Conservation (phyloP, 305 asterid species). For the Solanum hybrid region DNA sequence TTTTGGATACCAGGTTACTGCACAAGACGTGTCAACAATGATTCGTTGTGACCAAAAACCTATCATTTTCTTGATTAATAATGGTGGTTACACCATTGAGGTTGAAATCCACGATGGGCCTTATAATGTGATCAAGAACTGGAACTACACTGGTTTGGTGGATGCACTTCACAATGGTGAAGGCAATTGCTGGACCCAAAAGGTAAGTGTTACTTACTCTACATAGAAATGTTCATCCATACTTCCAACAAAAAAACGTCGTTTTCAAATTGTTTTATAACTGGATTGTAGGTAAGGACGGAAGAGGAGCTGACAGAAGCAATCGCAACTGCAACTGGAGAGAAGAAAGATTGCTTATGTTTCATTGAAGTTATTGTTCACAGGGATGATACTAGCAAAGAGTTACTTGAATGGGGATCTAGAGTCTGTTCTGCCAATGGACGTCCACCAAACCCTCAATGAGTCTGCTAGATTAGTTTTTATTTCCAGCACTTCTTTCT, state of each 20-base stretch:
- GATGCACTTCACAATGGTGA: slow-evolving; percentile 30
- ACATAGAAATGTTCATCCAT: neutral
- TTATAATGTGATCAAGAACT: slow-evolving; percentile 33
- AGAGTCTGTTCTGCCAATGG: slow-evolving; percentile 30
- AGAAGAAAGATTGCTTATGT: slow-evolving; percentile 28
- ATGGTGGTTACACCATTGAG: slow-evolving; percentile 33
- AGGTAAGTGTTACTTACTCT: slow-evolving; percentile 2
- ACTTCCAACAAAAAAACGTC: too few relatives aligned
- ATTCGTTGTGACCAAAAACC: slow-evolving; percentile 18
- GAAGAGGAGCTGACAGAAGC: slow-evolving; percentile 29
- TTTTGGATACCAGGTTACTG: slow-evolving; percentile 17
- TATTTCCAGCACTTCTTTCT: neutral
- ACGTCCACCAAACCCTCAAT: slow-evolving; percentile 34
- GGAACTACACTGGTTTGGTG: slow-evolving; percentile 27
- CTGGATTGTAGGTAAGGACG: slow-evolving; percentile 13
- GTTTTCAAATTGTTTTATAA: neutral
- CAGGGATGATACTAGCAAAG: slow-evolving; percentile 39
- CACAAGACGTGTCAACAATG: slow-evolving; percentile 35
- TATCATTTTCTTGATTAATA: slow-evolving; percentile 32
- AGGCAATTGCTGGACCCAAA: slow-evolving; percentile 33
- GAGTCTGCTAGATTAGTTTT: neutral
- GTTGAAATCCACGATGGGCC: slow-evolving; percentile 40
- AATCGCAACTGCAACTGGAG: slow-evolving; percentile 22
- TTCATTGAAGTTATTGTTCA: slow-evolving; percentile 35
- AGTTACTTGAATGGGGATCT: slow-evolving; percentile 38